Conservation (phyloP, 1,284 basidiomycete genomes). For the Golubevia pallescens region DNA sequence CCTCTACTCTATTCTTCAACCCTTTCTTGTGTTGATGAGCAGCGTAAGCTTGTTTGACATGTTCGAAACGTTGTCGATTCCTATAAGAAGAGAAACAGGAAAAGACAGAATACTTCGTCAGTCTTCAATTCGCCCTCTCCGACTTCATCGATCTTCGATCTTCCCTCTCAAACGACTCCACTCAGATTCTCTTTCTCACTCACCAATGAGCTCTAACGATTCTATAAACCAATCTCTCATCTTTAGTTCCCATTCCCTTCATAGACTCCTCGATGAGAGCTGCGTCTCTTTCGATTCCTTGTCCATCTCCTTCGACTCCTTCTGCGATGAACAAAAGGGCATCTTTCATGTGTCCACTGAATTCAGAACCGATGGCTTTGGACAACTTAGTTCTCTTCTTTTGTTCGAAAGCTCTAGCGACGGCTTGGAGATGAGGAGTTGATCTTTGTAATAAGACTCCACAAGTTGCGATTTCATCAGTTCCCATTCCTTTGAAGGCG, state of each 20-base stretch:
- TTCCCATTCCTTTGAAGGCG: slow-evolving; percentile 47
- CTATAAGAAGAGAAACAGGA: too few species aligned
- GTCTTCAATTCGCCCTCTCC: too few species aligned
- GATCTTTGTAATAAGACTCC: slow-evolving; percentile 42
- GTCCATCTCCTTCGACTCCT: slow-evolving; percentile 35
- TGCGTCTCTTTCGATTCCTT: slow-evolving; percentile 41
- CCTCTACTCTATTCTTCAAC: slow-evolving; percentile 39
- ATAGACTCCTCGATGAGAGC: slow-evolving; percentile 38
- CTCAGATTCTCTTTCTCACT: too few species aligned
- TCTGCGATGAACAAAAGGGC: slow-evolving; percentile 45
- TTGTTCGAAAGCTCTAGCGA: slow-evolving; percentile 33
- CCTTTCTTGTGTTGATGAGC: slow-evolving; percentile 43
- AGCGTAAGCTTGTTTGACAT: slow-evolving; percentile 44
- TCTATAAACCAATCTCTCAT: slow-evolving; percentile 42
- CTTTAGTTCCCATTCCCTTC: slow-evolving; percentile 48
- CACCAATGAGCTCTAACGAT: slow-evolving; percentile 37
- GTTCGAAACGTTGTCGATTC: slow-evolving; percentile 36
- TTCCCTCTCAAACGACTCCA: too few species aligned
- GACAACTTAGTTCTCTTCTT: slow-evolving; percentile 11
- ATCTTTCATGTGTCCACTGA: slow-evolving; percentile 50
- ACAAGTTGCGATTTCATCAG: slow-evolving; percentile 48
- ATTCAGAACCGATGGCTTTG: slow-evolving; percentile 37
- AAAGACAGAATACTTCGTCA: too few species aligned
- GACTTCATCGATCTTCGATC: too few species aligned
- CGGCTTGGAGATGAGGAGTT: slow-evolving; percentile 37